These are phyloP conservation scores for Sporothrix brasiliensis DNA, from an alignment of 2,329 filamentous ascomycete species.

Conservation along the genomic window DNA sequence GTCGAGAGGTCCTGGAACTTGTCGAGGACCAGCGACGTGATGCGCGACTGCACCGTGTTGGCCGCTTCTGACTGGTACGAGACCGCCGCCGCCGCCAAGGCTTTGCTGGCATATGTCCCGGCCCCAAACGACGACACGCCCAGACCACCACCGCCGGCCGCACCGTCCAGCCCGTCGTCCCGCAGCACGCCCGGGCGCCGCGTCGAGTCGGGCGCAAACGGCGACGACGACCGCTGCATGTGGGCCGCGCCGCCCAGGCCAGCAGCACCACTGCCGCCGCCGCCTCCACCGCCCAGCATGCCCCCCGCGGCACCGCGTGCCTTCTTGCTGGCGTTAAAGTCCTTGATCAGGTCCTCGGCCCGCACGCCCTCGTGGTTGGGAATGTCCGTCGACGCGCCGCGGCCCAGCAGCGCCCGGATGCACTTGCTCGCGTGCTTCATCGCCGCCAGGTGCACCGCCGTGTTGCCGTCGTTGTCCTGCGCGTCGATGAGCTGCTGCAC, in stretches of 20 bases:
- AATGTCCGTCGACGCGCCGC: conserved; percentile 82
- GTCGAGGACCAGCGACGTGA: conserved; percentile 69
- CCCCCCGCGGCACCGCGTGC: conserved; percentile 55
- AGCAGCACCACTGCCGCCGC: neutral
- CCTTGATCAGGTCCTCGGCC: conserved; percentile 80
- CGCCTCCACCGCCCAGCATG: neutral
- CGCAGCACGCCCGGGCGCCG: conserved; percentile 55
- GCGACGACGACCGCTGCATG: conserved; percentile 71
- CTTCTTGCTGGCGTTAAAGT: conserved; percentile 69
- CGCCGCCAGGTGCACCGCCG: conserved; percentile 73
- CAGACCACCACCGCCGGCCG: neutral
- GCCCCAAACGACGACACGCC: conserved; percentile 36
- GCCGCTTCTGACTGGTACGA: conserved; percentile 66
- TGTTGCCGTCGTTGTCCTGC: conserved; percentile 86
- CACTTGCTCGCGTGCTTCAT: conserved; percentile 87
- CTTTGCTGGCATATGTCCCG: neutral
- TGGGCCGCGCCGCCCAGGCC: neutral
- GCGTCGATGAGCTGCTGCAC: conserved; percentile 79
- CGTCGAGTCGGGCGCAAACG: conserved; percentile 65
- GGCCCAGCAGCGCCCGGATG: conserved; percentile 74
- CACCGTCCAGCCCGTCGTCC: conserved; percentile 54
- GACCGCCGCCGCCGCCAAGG: conserved; percentile 33
- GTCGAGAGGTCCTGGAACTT: conserved; percentile 71
- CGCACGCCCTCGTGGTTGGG: conserved; percentile 79
- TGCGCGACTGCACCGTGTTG: conserved; percentile 68